A percentile compares a stretch with the other conserved stretches of the same genome.
Conservation (phyloP, 2,329 filamentous ascomycete species). For the Rutstroemia sydowiana region DNA sequence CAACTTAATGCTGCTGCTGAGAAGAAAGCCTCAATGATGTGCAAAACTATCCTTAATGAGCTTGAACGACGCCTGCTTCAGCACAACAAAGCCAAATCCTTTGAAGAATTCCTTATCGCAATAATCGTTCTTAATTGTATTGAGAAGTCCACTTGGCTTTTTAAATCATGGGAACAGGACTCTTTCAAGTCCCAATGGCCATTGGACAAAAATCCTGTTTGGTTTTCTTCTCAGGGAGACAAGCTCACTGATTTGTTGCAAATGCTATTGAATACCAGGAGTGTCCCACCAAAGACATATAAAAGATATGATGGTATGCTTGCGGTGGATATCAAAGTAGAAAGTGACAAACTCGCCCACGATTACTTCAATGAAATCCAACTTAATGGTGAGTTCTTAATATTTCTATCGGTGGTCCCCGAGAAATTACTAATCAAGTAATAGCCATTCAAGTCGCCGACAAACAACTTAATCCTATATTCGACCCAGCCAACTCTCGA, state of each 20-base stretch:
- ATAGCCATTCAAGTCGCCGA: slow-evolving; percentile 27
- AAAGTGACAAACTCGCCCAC: slow-evolving; percentile 38
- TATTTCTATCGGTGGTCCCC: too few relatives aligned
- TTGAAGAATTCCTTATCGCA: slow-evolving; percentile 54
- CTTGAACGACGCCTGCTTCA: slow-evolving; percentile 56
- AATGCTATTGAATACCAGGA: slow-evolving; percentile 55
- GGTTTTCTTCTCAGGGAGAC: slow-evolving; percentile 52
- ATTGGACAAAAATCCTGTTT: slow-evolving; percentile 47
- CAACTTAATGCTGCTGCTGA: slow-evolving; percentile 59
- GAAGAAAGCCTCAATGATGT: slow-evolving; percentile 53
- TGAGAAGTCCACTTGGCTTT: slow-evolving; percentile 62
- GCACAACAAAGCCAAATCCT: slow-evolving; percentile 51
- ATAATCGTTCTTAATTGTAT: slow-evolving; percentile 58
- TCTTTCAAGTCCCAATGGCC: slow-evolving; percentile 48
- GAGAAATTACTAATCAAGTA: slow-evolving; percentile 9
- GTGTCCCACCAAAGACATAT: slow-evolving; percentile 47
- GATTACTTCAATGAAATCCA: slow-evolving; percentile 50
- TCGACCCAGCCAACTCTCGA: slow-evolving; percentile 35
- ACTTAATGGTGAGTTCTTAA: slow-evolving; percentile 46
- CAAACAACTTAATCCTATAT: slow-evolving; percentile 25
- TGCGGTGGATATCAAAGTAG: slow-evolving; percentile 21
- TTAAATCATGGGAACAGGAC: slow-evolving; percentile 60
- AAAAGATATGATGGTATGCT: slow-evolving; percentile 36
- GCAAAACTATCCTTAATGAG: slow-evolving; percentile 49
- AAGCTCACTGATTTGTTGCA: slow-evolving; percentile 50